A percentile compares a stretch with the other conserved stretches of the same genome.
phyloP scores from a whole-genome alignment of 2,329 filamentous ascomycete genomes.

The Diaporthe citriasiana region DNA sequence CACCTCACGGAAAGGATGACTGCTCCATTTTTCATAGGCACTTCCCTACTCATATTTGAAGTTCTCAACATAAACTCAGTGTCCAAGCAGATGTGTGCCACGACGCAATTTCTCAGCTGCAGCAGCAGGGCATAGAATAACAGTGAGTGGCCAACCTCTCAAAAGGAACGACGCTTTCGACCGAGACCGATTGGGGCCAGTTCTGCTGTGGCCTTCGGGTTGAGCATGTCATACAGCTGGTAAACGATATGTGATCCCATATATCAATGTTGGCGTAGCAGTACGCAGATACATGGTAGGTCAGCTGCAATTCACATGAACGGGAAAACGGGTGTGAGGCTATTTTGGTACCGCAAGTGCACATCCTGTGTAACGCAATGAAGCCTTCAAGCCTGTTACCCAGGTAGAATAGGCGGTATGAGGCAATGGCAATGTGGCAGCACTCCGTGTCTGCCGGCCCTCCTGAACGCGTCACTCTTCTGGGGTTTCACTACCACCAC shows the following conservation, averaged over 20 bases:
- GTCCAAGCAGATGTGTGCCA: neutral
- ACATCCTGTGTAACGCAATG: neutral
- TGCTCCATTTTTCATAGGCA: neutral
- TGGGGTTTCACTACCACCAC: neutral
- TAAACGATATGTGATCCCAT: neutral
- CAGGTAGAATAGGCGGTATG: neutral
- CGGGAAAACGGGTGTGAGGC: neutral
- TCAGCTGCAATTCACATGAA: neutral
- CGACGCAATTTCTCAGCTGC: no score
- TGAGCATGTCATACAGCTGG: neutral
- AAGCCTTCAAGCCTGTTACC: neutral
- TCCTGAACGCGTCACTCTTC: neutral
- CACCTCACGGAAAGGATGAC: no score
- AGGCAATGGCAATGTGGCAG: no score
- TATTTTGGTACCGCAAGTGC: no score
- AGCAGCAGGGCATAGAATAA: neutral
- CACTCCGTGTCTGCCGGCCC: neutral
- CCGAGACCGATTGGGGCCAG: no score
- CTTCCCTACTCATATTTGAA: neutral
- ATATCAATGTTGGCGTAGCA: neutral
- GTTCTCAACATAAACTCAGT: neutral
- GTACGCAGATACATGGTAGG: neutral
- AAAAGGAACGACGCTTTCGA: rapidly evolving
- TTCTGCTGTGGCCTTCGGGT: neutral
- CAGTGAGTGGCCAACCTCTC: neutral